Conservation (phyloP, 495 filamentous ascomycete genomes). For the Penicillium cinerascens region DNA sequence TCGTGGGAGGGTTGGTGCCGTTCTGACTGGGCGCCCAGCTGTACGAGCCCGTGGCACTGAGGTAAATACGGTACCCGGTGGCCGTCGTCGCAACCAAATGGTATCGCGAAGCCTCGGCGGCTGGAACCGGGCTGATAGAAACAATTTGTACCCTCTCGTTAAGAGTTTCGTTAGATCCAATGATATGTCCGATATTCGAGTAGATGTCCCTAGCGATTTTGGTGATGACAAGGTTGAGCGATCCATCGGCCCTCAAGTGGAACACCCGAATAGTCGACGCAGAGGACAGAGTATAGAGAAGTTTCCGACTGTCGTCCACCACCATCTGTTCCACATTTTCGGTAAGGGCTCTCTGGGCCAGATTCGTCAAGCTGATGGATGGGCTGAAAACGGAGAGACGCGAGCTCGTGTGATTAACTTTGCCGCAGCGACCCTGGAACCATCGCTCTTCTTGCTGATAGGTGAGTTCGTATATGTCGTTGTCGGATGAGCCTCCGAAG, state of each 20-base stretch:
- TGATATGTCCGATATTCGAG: slow-evolving; percentile 75
- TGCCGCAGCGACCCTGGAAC: slow-evolving; percentile 79
- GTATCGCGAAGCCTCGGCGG: slow-evolving; percentile 73
- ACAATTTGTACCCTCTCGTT: slow-evolving; percentile 66
- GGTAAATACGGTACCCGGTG: slow-evolving; percentile 84
- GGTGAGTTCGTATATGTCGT: slow-evolving; percentile 85
- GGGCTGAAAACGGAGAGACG: slow-evolving; percentile 69
- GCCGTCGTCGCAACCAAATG: slow-evolving; percentile 89
- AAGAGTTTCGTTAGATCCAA: slow-evolving; percentile 63
- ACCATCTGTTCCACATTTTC: slow-evolving; percentile 73
- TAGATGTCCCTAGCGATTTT: slow-evolving; percentile 52
- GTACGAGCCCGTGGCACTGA: slow-evolving; percentile 81
- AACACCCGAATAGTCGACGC: slow-evolving; percentile 82
- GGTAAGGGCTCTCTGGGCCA: slow-evolving; percentile 34
- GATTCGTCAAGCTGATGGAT: slow-evolving; percentile 44
- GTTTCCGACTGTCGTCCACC: slow-evolving; percentile 79
- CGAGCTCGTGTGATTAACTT: slow-evolving; percentile 81
- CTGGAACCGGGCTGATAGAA: slow-evolving; percentile 78
- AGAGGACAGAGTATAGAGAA: slow-evolving; percentile 88
- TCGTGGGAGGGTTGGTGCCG: slow-evolving; percentile 67
- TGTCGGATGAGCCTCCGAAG: slow-evolving; percentile 74
- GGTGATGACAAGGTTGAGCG: slow-evolving; percentile 53
- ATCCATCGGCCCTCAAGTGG: slow-evolving; percentile 60
- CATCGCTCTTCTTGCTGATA: slow-evolving; percentile 97
- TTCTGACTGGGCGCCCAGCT: slow-evolving; percentile 57